Evolutionary conservation across 257 asterid genomes (phyloP), one percentile per base, ranked within the genome.

Genomic region (Buddleja alternifolia): DNA sequence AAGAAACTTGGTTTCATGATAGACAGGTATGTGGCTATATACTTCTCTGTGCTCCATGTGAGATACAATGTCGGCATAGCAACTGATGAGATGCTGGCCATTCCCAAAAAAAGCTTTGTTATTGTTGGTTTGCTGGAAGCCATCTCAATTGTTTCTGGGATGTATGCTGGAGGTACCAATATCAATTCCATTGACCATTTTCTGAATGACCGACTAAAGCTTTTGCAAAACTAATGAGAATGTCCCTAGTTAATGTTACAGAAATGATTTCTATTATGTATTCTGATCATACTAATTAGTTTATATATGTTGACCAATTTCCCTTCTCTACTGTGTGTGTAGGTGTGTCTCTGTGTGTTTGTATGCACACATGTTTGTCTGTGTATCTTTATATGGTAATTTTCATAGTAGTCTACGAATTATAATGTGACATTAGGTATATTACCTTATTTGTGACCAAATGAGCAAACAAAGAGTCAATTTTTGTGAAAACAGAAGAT

Each of bases 81-180:
- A n/a, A 88, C 90, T 32, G 81, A 88, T 55, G 95, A 88, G 76
- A 88, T 88, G 95, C 37, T 88, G 60, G 77, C 70, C 50, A 19
- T 85, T 75, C 90, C 92, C 21, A 88, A 85, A 62, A 65, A 72
- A 21, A 85, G 81, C 23, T 82, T 88, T 72, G 25, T 77, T 63
- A 72, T 70, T 11, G 84, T 88, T 74, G 95, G 95, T 47, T 73
- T 80, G 63, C 86, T 88, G 10, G 92, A 88, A 82, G 84, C 86
- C 56, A 70, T 78, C 55, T 78, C 90, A 52, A 65, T 85, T 41
- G 65, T 85, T 67, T 81, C 80, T 42, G 90, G 84, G 47, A 83
- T 88, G 90, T 88, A 83, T 48, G 77, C 92, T 63, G 92, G 88
- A 83, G 95, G 95, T 88, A 80, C 54, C 37, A 39, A 51, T 24